These are phyloP conservation scores for Alternaria solani DNA, from an alignment of 2,329 filamentous ascomycete genomes.

Conservation along the genomic window DNA sequence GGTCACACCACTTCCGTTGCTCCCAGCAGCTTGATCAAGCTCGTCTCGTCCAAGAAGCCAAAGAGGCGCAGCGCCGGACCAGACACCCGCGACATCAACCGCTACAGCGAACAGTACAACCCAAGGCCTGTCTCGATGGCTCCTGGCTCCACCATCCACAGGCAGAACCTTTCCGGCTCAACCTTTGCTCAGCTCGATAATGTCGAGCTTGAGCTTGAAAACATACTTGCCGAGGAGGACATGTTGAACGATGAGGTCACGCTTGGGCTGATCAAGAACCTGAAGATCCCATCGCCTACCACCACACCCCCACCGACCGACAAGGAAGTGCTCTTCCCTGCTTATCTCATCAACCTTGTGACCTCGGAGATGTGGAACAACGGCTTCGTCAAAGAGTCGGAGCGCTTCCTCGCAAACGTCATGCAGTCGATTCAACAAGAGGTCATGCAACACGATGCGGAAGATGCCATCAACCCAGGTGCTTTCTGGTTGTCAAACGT, in stretches of 20 bases:
- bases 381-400: conserved; percentile 98
- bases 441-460: conserved; percentile 98
- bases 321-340: conserved; percentile 98
- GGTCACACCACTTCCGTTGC: conserved; percentile 60
- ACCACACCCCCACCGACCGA: conserved; percentile 90
- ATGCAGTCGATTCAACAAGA: conserved; percentile 99
- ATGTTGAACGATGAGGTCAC: conserved; percentile 96
- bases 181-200: conserved; percentile 86
- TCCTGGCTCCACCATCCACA: conserved; percentile 69
- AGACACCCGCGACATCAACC: conserved; percentile 83
- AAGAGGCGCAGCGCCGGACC: conserved; percentile 92
- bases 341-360: conserved; percentile 98
- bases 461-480: conserved; percentile 95
- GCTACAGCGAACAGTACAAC: conserved; percentile 92
- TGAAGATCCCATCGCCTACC: conserved; percentile 92
- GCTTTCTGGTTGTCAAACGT: conserved; percentile 99
- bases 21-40: conserved; percentile 86
- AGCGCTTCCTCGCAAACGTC: conserved; percentile 97
- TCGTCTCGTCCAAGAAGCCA: conserved; percentile 96
- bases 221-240: conserved; percentile 92
- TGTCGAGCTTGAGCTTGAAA: conserved; percentile 94
- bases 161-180: conserved; percentile 75
- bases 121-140: conserved; percentile 97
- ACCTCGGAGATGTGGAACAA: conserved; percentile 99
- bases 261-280: conserved; percentile 91